These are phyloP conservation scores for Venustampulla echinocandica DNA, from an alignment of 495 filamentous ascomycete species.

Conservation along the genomic window DNA sequence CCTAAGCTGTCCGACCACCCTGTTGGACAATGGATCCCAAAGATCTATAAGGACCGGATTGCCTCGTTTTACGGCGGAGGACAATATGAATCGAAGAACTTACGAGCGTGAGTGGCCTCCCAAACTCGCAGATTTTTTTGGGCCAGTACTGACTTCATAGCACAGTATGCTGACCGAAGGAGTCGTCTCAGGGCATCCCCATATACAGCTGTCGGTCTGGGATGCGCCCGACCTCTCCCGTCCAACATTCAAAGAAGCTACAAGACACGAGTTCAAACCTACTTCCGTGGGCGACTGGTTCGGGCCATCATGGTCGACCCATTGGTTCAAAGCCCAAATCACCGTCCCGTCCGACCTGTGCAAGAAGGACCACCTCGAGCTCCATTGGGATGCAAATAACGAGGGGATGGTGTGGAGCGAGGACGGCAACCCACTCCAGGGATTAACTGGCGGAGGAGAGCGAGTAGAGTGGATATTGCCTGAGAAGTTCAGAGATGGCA, in stretches of 20 bases:
- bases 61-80: slow-evolving; percentile 68
- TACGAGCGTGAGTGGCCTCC: slow-evolving; percentile 48
- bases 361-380: slow-evolving; percentile 71
- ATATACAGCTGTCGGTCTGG: slow-evolving; percentile 84
- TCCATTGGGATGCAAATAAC: slow-evolving; percentile 91
- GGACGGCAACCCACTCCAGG: slow-evolving; percentile 82
- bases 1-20: slow-evolving; percentile 38
- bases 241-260: slow-evolving; percentile 86
- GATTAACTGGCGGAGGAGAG: slow-evolving; percentile 86
- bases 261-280: slow-evolving; percentile 65
- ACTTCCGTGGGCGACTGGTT: slow-evolving; percentile 71
- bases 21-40: slow-evolving; percentile 73
- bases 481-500: slow-evolving; percentile 67
- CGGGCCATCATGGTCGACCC: slow-evolving; percentile 96
- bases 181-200: slow-evolving; percentile 55
- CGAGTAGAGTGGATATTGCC: slow-evolving; percentile 86
- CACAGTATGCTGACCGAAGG: slow-evolving; percentile 67
- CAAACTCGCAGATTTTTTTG: background rate
- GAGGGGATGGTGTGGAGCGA: slow-evolving; percentile 88
- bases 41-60: slow-evolving; percentile 81
- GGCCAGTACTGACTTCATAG: background rate
- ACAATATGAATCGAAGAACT: slow-evolving; percentile 71
- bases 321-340: slow-evolving; percentile 85
- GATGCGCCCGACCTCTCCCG: slow-evolving; percentile 68
- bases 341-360: slow-evolving; percentile 63